These are phyloP conservation scores for Aphanomyces stellatus DNA, from an alignment of 352 stramenopile genomes.

Conservation along the genomic window DNA sequence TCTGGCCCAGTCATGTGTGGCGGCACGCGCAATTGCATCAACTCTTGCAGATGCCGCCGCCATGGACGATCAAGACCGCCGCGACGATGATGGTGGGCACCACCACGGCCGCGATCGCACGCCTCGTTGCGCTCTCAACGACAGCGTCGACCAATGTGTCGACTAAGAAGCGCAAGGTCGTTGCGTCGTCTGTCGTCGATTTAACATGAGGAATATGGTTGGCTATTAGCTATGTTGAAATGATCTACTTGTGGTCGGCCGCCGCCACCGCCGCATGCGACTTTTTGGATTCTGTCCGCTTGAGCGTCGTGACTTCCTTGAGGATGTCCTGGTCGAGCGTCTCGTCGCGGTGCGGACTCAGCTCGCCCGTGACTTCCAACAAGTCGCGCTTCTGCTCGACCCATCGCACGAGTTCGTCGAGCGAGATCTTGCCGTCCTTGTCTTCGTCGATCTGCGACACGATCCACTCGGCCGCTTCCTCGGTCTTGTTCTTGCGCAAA, in stretches of 20 bases:
- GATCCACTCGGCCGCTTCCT: slow-evolving; percentile 93
- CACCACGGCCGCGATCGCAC: too few species aligned
- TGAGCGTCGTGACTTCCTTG: slow-evolving; percentile 16
- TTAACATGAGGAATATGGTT: too few species aligned
- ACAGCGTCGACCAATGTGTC: too few species aligned
- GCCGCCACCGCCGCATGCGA: not conserved
- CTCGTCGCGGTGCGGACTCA: slow-evolving; percentile 26
- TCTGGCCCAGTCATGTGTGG: not conserved
- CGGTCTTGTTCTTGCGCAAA: slow-evolving; percentile 88
- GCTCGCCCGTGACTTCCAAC: slow-evolving; percentile 76
- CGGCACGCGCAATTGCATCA: not conserved
- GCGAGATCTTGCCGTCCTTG: slow-evolving; percentile 85
- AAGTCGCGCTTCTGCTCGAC: slow-evolving; percentile 81
- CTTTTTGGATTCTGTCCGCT: slow-evolving; percentile 7
- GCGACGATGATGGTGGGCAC: too few species aligned
- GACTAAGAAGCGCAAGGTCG: too few species aligned
- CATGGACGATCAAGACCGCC: too few species aligned
- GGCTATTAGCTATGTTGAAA: too few species aligned
- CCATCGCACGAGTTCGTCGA: slow-evolving; percentile 90
- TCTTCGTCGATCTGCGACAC: slow-evolving; percentile 89
- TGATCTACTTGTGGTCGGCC: not conserved
- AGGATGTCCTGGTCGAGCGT: slow-evolving; percentile 18
- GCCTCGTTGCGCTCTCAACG: too few species aligned
- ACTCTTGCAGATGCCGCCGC: not conserved
- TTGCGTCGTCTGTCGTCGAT: too few species aligned